These are phyloP conservation scores for Daldinia caldariorum DNA, from an alignment of 495 filamentous ascomycete genomes.

Conservation along the genomic window DNA sequence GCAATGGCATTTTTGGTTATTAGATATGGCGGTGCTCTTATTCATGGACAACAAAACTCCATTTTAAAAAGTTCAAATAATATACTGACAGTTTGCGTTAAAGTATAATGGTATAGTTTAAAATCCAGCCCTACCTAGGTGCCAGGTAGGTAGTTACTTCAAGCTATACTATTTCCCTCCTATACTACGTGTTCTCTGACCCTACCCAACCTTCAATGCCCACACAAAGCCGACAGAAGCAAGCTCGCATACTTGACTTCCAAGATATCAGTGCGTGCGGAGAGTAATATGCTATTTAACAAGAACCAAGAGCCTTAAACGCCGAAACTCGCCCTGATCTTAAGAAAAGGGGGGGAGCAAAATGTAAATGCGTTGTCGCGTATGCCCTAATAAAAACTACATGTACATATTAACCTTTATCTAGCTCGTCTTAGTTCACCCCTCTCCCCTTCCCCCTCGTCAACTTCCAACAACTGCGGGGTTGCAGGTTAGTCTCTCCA, in stretches of 20 bases:
- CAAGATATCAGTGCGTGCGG: background rate
- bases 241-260: background rate
- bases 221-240: background rate
- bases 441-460: too few relatives aligned
- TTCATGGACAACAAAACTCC: too few relatives aligned
- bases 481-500: background rate
- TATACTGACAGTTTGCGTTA: too few relatives aligned
- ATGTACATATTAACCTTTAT: slow-evolving; percentile 6
- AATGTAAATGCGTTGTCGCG: background rate
- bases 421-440: background rate
- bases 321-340: slow-evolving; percentile 1
- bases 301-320: background rate
- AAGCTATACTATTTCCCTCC: slow-evolving; percentile 14
- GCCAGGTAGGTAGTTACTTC: slow-evolving; percentile 2
- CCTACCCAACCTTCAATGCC: background rate
- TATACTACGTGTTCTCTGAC: slow-evolving; percentile 16
- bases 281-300: background rate
- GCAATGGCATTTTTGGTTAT: background rate
- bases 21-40: background rate
- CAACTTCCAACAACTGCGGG: background rate
- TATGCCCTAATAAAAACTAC: background rate
- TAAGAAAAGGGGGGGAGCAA: background rate
- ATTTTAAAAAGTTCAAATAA: too few relatives aligned
- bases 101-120: too few relatives aligned
- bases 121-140: too few relatives aligned